phyloP scores from a whole-genome alignment of 345 rosid species.

The Ceriops zippeliana region DNA sequence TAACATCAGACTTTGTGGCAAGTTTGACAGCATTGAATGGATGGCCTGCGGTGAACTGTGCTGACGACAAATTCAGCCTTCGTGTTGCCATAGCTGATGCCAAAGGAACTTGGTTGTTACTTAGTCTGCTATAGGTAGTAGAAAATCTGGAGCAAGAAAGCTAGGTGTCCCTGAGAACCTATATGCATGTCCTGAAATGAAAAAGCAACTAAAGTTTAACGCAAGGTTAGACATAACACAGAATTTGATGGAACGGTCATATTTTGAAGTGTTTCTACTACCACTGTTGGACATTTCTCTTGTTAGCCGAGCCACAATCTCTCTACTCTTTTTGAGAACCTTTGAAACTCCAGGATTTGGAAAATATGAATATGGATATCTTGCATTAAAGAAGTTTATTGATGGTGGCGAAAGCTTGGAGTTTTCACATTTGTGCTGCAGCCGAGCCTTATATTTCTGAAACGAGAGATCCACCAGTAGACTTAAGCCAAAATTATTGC shows the following conservation, averaged over 20 bases:
- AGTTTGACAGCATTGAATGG: neutral
- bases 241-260: neutral
- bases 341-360: neutral
- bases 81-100: neutral
- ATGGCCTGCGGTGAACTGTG: neutral
- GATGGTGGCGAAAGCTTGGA: too few relatives aligned
- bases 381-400: neutral
- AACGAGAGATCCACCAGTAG: conserved; percentile 3
- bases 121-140: neutral
- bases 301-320: neutral
- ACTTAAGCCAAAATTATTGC: too few relatives aligned
- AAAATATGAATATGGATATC: neutral
- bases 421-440: conserved; percentile 10
- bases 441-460: conserved; percentile 46
- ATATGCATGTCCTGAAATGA: conserved; percentile 8
- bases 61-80: neutral
- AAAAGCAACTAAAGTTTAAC: neutral
- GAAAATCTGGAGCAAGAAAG: neutral
- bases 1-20: neutral
- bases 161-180: neutral
- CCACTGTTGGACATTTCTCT: neutral
- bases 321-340: neutral
- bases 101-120: neutral
- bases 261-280: neutral
- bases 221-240: too few relatives aligned